These are phyloP conservation scores for Fusarium globosum DNA, from an alignment of 2,329 filamentous ascomycete genomes.

Conservation along the genomic window DNA sequence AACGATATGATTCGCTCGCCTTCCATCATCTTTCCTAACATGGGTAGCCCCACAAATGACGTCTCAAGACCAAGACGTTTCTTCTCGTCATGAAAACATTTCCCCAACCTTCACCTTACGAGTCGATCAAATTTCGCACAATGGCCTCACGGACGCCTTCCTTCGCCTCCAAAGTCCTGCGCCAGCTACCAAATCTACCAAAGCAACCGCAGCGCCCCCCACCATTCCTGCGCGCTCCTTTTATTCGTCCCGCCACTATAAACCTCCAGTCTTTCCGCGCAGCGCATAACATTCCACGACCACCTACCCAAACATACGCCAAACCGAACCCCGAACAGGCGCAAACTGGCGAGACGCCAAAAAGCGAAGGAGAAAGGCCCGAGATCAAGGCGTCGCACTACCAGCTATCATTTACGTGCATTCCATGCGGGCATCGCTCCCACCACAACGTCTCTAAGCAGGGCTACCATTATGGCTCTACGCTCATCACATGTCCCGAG, in stretches of 20 bases:
- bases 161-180: conserved; percentile 31
- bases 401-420: conserved; percentile 91
- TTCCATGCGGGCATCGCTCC: conserved; percentile 83
- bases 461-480: conserved; percentile 90
- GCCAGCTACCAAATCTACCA: conserved; percentile 33
- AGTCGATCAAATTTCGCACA: conserved; percentile 1
- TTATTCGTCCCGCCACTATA: conserved; percentile 8
- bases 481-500: conserved; percentile 86
- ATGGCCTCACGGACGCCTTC: conserved; percentile 48
- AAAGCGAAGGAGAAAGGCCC: conserved; percentile 47
- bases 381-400: conserved; percentile 73
- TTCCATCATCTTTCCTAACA: conserved; percentile 24
- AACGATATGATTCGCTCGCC: conserved; percentile 28
- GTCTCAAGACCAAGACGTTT: conserved; percentile 27
- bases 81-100: conserved; percentile 32
- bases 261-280: conserved; percentile 41
- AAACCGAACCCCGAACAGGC: conserved; percentile 22
- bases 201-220: conserved; percentile 26
- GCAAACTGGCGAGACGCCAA: conserved; percentile 29
- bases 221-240: conserved; percentile 20
- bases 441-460: conserved; percentile 90
- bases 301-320: conserved; percentile 37
- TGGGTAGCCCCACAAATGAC: conserved; percentile 36
- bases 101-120: conserved; percentile 12
- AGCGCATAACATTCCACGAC: conserved; percentile 53